Conservation (phyloP, 164 flowering plant species). For the Tetrastigma voinierianum region DNA sequence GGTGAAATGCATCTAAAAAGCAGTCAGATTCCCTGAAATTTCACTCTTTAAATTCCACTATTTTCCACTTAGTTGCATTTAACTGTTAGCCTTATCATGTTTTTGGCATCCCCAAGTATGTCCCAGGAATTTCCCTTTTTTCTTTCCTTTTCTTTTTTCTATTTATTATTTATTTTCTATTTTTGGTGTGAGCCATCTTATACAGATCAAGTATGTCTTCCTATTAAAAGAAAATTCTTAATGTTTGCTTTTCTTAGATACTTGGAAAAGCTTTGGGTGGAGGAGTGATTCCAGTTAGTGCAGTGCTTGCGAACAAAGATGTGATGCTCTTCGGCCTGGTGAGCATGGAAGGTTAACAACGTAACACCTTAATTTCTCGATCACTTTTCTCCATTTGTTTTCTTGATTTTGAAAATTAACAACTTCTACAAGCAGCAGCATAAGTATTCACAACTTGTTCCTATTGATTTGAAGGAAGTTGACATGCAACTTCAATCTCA, state of each 20-base stretch:
- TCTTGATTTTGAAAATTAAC: neutral
- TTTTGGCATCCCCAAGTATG: too few species aligned
- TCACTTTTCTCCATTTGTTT: neutral
- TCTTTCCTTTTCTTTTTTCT: too few species aligned
- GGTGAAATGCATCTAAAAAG: too few species aligned
- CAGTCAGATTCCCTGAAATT: too few species aligned
- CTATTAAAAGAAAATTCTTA: neutral
- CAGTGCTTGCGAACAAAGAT: constrained; percentile 93
- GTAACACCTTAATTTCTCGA: constrained; percentile 1
- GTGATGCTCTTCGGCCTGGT: constrained; percentile 90
- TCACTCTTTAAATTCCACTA: too few species aligned
- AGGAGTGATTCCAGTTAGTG: constrained; percentile 94
- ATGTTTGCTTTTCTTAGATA: constrained; percentile 44
- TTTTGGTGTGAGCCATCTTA: too few species aligned
- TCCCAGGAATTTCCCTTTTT: too few species aligned
- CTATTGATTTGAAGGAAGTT: constrained; percentile 9
- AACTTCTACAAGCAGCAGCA: neutral
- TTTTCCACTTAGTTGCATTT: too few species aligned
- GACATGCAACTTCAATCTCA: too few species aligned
- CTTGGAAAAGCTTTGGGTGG: constrained; percentile 97
- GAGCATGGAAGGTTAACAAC: constrained; percentile 90
- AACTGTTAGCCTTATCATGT: too few species aligned
- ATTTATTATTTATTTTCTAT: too few species aligned
- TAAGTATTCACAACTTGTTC: neutral
- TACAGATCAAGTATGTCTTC: neutral